phyloP scores from a whole-genome alignment of 305 asterid species.

The Fraxinus xanthoxyloides region DNA sequence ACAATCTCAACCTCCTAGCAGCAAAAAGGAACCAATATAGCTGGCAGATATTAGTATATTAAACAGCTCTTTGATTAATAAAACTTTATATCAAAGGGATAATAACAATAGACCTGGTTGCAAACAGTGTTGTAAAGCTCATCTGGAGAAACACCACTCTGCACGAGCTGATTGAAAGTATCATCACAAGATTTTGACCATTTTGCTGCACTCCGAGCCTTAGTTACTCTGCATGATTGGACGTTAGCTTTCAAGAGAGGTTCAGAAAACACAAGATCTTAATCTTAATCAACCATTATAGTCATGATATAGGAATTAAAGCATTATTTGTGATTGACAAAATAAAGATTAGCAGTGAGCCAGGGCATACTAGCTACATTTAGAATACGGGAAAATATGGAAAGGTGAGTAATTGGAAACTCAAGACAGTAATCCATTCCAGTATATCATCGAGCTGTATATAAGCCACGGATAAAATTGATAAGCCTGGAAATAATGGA shows the following conservation, averaged over 20 bases:
- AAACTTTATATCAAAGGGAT: slow-evolving; percentile 12
- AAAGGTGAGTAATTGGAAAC: neutral
- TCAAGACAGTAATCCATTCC: neutral
- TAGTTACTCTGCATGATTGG: slow-evolving; percentile 65
- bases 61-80: neutral
- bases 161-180: slow-evolving; percentile 77
- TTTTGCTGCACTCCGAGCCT: slow-evolving; percentile 51
- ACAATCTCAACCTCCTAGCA: slow-evolving; percentile 93
- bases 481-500: slow-evolving; percentile 16
- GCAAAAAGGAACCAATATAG: slow-evolving; percentile 13
- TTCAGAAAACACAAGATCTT: slow-evolving; percentile 7
- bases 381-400: neutral
- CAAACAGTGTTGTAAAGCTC: slow-evolving; percentile 82
- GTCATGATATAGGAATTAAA: neutral
- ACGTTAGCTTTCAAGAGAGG: slow-evolving; percentile 13
- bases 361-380: neutral
- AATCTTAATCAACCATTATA: neutral
- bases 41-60: slow-evolving; percentile 1
- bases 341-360: neutral
- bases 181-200: slow-evolving; percentile 92
- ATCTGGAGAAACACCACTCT: slow-evolving; percentile 80
- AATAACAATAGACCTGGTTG: slow-evolving; percentile 64
- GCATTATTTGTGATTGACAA: neutral
- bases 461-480: neutral
- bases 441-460: slow-evolving; percentile 4